Conservation (phyloP, 1,284 basidiomycete genomes). For the Irpex rosettiformis region DNA sequence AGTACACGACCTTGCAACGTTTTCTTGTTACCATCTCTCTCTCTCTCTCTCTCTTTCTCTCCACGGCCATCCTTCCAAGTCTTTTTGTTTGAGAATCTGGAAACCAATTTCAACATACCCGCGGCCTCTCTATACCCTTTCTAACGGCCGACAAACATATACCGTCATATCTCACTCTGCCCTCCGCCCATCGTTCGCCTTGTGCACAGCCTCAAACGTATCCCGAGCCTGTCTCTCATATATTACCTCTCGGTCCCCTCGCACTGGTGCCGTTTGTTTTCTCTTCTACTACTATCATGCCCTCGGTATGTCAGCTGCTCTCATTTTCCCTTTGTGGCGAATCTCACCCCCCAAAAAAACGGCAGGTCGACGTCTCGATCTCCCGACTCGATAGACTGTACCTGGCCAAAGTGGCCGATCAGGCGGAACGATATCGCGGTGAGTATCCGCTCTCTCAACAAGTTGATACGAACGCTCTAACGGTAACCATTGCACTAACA, state of each 20-base stretch:
- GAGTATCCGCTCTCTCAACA: slow-evolving; percentile 11
- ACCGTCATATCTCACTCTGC: neutral
- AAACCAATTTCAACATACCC: neutral
- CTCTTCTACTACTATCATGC: too few relatives aligned
- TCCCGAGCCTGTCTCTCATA: neutral
- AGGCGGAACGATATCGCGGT: slow-evolving; percentile 68
- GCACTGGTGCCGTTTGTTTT: neutral
- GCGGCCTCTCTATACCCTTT: neutral
- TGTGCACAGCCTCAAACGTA: neutral
- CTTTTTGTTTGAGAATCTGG: neutral
- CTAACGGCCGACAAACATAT: neutral
- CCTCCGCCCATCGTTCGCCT: neutral
- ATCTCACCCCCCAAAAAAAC: neutral
- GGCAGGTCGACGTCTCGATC: slow-evolving; percentile 21
- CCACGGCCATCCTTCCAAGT: neutral
- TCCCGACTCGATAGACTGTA: slow-evolving; percentile 39
- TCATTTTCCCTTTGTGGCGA: too few relatives aligned
- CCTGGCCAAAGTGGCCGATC: slow-evolving; percentile 63
- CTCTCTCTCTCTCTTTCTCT: neutral
- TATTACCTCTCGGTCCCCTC: neutral
- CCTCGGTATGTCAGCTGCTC: neutral
- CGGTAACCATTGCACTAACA: slow-evolving; percentile 20
- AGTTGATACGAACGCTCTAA: neutral
- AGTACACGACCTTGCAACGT: slow-evolving; percentile 2
- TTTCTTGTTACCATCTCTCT: neutral